Conservation (phyloP, 345 rosid species). For the Arabidopsis arenosa region DNA sequence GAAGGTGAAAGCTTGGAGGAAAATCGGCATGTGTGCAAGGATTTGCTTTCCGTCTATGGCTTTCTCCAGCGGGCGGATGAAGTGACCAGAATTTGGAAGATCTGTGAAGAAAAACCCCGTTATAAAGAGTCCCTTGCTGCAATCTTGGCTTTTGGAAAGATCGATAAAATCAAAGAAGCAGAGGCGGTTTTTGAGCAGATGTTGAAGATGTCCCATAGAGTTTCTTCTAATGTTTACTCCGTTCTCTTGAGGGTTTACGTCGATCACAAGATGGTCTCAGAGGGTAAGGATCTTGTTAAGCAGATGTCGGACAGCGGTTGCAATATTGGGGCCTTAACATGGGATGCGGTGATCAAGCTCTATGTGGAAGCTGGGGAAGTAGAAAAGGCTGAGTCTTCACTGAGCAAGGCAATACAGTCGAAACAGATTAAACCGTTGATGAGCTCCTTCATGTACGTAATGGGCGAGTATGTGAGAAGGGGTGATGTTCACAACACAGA, state of each 20-base stretch:
- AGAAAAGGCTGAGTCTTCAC: conserved; percentile 73
- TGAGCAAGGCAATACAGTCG: conserved; percentile 61
- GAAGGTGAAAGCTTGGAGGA: conserved; percentile 73
- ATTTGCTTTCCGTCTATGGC: conserved; percentile 72
- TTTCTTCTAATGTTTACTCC: conserved; percentile 54
- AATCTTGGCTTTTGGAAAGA: conserved; percentile 80
- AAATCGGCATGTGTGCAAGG: conserved; percentile 57
- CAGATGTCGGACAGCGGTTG: conserved; percentile 68
- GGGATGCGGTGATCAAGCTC: conserved; percentile 83
- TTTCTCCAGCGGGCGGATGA: conserved; percentile 74
- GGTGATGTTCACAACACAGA: conserved; percentile 91
- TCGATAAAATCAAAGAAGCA: conserved; percentile 71
- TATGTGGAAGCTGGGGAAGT: conserved; percentile 81
- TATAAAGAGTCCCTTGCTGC: conserved; percentile 61
- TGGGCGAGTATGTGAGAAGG: conserved; percentile 70
- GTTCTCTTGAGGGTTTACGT: conserved; percentile 76
- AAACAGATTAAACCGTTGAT: conserved; percentile 62
- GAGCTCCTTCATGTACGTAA: conserved; percentile 59
- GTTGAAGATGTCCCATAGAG: conserved; percentile 50
- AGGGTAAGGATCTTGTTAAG: conserved; percentile 76
- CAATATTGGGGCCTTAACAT: conserved; percentile 64
- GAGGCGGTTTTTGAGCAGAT: conserved; percentile 69
- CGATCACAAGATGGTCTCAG: conserved; percentile 70
- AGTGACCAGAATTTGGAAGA: conserved; percentile 81
- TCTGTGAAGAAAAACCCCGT: conserved; percentile 64